These are phyloP conservation scores for Adiantum capillusveneris DNA, from an alignment of 75 land plant genomes.

Conservation along the genomic window DNA sequence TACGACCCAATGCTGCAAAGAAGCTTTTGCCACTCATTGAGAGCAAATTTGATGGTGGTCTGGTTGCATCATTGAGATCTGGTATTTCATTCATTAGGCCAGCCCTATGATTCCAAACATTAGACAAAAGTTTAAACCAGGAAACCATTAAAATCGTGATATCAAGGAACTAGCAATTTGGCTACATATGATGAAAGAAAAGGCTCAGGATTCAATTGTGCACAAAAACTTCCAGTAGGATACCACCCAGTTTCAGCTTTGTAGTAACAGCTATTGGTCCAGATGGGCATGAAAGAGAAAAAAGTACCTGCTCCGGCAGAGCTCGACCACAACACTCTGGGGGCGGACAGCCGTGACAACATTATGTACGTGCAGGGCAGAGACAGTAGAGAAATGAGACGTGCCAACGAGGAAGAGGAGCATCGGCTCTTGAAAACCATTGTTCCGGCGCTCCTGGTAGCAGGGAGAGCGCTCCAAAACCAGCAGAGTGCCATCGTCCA, in stretches of 20 bases:
- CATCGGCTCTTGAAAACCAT: conserved; percentile 68
- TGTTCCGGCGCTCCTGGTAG: conserved; percentile 52
- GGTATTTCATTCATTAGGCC: conserved; percentile 66
- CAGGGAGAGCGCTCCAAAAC: conserved; percentile 45
- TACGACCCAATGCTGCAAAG: conserved; percentile 61
- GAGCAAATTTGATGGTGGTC: conserved; percentile 45
- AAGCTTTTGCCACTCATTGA: conserved; percentile 68
- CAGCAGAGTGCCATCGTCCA: conserved; percentile 51
- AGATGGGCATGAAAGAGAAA: neutral
- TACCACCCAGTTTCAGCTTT: too few species aligned
- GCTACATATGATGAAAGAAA: too few species aligned
- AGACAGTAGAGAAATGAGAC: conserved; percentile 51
- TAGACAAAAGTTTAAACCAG: too few species aligned
- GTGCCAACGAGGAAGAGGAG: conserved; percentile 70
- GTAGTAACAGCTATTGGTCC: too few species aligned
- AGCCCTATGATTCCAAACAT: conserved; percentile 61
- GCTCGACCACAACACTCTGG: conserved; percentile 87
- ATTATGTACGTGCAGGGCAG: conserved; percentile 56
- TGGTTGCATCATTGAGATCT: conserved; percentile 9
- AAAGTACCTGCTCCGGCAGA: conserved; percentile 92
- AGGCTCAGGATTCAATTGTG: too few species aligned
- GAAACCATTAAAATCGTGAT: too few species aligned
- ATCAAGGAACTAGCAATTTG: too few species aligned
- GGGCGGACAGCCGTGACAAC: conserved; percentile 61
- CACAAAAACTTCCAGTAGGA: too few species aligned